Evolutionary conservation across 495 filamentous ascomycete species (phyloP), one percentile per base, ranked within the genome.

Genomic region (Xeromyces bisporus): DNA sequence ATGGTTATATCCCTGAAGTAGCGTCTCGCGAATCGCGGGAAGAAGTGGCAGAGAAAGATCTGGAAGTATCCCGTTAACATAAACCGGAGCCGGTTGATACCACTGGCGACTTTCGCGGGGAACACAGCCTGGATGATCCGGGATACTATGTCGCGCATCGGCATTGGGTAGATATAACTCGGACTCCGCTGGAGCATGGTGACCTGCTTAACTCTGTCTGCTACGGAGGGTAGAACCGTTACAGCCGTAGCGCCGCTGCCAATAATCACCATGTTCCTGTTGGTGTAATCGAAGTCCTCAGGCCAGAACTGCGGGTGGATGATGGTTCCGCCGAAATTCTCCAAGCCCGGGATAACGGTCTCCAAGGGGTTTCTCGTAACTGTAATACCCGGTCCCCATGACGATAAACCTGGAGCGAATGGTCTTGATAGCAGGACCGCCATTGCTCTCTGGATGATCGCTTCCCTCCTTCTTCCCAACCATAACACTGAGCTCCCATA

Each of bases 161-260:
- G 56, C 44, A 43, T 67, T 26, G 46, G 48, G 32, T 50, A 42
- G 29, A 82, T 57, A 40, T 80, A 64, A 24, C 68, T 68, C 0
- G 73, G 70, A 26, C 64, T 69, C 26, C 70, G 59, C 44, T 73
- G 68, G 23, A 71, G 55, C 46, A 72, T 68, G 1, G 67, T 71
- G 20, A 69, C 56, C 11, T 51, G 45, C 3, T 37, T 43, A n/a
- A 58, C 70, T 12, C 53, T 39, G 17, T 56, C 48, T 9, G 61
- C 67, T 24, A 62, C 13, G 15, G 52, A 56, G 16, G 60, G 57
- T 2, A 64, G 49, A 12, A 68, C 51, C 24, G 72, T 71, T 15
- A 74, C 50, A n/a, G 66, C 69, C 1, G 67, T 69, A 2, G 67
- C 57, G 9, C 70, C 70, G 15, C 58, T 66, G 14, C 69, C 69